A percentile compares a stretch with the other conserved stretches of the same genome.
phyloP scores from a whole-genome alignment of 2,329 filamentous ascomycete species.

The Macrophomina phaseolina region DNA sequence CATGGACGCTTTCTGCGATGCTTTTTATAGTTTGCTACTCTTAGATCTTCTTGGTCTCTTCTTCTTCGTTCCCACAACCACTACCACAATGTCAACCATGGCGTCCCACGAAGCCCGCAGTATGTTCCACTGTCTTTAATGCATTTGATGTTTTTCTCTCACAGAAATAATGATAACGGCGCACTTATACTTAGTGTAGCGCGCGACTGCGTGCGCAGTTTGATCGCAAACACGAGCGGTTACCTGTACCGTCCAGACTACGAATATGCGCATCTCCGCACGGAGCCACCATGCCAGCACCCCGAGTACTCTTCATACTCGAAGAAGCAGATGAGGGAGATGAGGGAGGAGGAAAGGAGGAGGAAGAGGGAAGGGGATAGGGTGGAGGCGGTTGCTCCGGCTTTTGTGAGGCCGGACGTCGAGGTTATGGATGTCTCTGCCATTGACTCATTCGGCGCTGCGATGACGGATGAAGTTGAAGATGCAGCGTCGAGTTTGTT shows the following conservation, averaged over 20 bases:
- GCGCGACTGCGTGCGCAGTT: neutral
- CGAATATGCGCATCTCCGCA: conserved; percentile 3
- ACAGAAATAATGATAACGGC: neutral
- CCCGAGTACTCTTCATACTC: conserved; percentile 1
- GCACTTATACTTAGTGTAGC: neutral
- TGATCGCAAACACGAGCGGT: conserved; percentile 17
- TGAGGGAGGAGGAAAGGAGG: neutral
- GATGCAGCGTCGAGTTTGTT: neutral
- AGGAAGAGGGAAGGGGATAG: neutral
- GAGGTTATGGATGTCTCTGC: neutral
- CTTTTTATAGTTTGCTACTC: neutral
- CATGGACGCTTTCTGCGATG: too few relatives aligned
- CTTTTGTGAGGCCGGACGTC: neutral
- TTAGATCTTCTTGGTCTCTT: neutral
- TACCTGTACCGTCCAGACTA: conserved; percentile 19
- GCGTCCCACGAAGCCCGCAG: conserved; percentile 2
- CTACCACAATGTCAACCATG: neutral
- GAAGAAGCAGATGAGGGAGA: conserved; percentile 4
- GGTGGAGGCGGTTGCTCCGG: neutral
- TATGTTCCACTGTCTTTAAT: neutral
- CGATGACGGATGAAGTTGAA: neutral
- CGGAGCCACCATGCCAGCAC: neutral
- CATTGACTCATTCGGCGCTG: neutral
- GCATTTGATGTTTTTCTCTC: too few relatives aligned
- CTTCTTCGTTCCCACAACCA: neutral